Base-by-base conservation (phyloP, 108 stramenopile genomes). In the Cyclotella atomus region DNA sequence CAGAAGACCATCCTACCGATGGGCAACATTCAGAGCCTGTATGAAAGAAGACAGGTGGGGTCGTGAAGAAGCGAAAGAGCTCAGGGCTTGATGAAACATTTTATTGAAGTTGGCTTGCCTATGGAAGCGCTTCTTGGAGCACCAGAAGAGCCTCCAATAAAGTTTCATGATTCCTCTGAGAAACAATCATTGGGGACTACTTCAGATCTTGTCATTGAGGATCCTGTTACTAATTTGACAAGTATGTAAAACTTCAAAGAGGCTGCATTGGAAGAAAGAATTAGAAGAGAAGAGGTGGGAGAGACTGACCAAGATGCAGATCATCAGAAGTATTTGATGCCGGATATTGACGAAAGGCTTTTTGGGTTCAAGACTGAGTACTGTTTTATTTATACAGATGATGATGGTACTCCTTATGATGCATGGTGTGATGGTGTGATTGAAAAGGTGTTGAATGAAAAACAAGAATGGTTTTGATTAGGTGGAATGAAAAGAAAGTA, bases 381-480 rank as follows among this genome's bases (percentile, higher is more conserved):
- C 19, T 49, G 47, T 49, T 49, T 49, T 20, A 19, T n/a, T 19
- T 49, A 49, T 49, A 4, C 3, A 4, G 47, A 49, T 49, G 47
- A 49, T 20, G 47, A 49, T 49, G 47, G 47, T 4, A 20, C n/a
- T n/a, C n/a, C 14, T 19, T 49, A 49, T 49, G 14, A 49, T 49
- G 47, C 47, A 49, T 49, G 47, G 47, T 49, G 47, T n/a, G 47
- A 49, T 49, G 47, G 47, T 19, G 47, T 49, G 10, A n/a, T 49
- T 49, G 47, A 49, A n/a, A 20, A 49, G 14, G 19, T 49, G 14
- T 4, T 49, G 3, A 49, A 49, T 49, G 47, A 19, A 20, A 49
- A 49, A 49, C 14, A 49, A 49, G 47, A n/a, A 49, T 49, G 47
- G 47, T 49, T 15, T 15, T 19, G n/a, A 49, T 49, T n/a, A n/a